Evolutionary conservation across 495 filamentous ascomycete species (phyloP), one percentile per base, ranked within the genome.

Genomic region (Xylaria curta): DNA sequence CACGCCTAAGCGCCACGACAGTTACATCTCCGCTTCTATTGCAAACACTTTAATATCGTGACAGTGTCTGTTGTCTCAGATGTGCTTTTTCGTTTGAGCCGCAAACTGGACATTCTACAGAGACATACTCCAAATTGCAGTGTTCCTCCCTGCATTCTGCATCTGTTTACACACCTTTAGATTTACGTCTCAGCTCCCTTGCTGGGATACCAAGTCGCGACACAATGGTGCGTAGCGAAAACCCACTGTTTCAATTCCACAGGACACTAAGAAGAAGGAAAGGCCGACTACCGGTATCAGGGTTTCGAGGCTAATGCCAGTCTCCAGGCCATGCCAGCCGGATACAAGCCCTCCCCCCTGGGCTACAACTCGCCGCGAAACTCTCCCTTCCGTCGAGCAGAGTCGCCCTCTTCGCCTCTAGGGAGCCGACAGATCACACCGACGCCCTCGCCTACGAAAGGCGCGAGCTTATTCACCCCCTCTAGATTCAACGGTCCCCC

Each of bases 371-470:
- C 89, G 28, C 89, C 88, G 51, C 85, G 92, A 79, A 87, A 87
- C 66, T 93, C 92, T 8, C 92, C 92, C n/a, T 94, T 94, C 77
- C 89, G 91, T 13, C 87, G 91, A 63, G 89, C 90, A 15, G 85
- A 87, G 68, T 87, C 87, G 31, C 85, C 85, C 15, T 80, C 80
- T 21, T 83, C 86, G 12, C 84, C 85, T 46, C 1, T 31, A 9
- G 81, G 82, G 46, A 79, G 85, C 63, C 82, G 81, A 73, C 83
- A 86, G 64, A 82, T 83, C 19, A 85, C 68, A 15, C 68, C 68
- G 36, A 70, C 68, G 13, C 33, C 68, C 10, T 64, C 87, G 19
- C 85, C 85, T 31, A 76, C 82, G 46, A 85, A 86, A 73, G 19
- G 76, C 44, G 72, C 78, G 21, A 69, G 72, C 38, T 36, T 72